A percentile compares a stretch with the other conserved stretches of the same genome.
These are phyloP conservation scores for Erythrophleum fordii DNA, from an alignment of 306 rosid species.

Conservation along the genomic window DNA sequence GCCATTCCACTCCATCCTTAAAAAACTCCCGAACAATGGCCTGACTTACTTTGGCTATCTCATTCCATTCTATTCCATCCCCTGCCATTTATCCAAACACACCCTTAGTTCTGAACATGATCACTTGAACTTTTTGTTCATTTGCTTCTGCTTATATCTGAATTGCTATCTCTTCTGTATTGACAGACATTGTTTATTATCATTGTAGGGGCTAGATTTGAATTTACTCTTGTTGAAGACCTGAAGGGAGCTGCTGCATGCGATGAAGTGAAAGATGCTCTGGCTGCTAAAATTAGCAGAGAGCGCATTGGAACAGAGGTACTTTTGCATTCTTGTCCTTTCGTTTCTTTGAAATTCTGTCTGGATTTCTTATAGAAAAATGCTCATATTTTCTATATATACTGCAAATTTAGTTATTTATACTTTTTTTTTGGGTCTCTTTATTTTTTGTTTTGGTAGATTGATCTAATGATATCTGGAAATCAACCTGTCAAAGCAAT, in stretches of 20 bases:
- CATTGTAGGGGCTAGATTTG: slow-evolving; percentile 83
- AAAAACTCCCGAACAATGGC: not conserved
- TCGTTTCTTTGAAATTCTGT: slow-evolving; percentile 12
- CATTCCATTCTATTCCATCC: not conserved
- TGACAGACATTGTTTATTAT: slow-evolving; percentile 29
- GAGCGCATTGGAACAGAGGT: slow-evolving; percentile 95
- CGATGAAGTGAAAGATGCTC: slow-evolving; percentile 83
- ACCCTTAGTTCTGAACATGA: not conserved
- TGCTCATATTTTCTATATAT: slow-evolving; percentile 3
- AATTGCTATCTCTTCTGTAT: slow-evolving; percentile 25
- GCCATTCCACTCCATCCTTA: not conserved
- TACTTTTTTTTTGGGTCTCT: slow-evolving; percentile 1
- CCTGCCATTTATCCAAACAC: no score
- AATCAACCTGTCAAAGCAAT: slow-evolving; percentile 87
- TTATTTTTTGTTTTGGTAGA: slow-evolving; percentile 45
- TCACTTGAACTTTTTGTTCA: slow-evolving; percentile 14
- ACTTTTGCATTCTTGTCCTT: slow-evolving; percentile 30
- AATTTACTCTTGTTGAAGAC: slow-evolving; percentile 73
- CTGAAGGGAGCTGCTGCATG: slow-evolving; percentile 86
- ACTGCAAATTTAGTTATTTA: slow-evolving; percentile 7
- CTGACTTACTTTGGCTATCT: not conserved
- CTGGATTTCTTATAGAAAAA: slow-evolving; percentile 21
- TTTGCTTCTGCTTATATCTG: not conserved
- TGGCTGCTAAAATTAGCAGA: slow-evolving; percentile 84
- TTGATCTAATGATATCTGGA: slow-evolving; percentile 86